These are phyloP conservation scores for Apophysomyces ossiformis DNA, from an alignment of 371 early-diverging fungal genomes.

Conservation along the genomic window DNA sequence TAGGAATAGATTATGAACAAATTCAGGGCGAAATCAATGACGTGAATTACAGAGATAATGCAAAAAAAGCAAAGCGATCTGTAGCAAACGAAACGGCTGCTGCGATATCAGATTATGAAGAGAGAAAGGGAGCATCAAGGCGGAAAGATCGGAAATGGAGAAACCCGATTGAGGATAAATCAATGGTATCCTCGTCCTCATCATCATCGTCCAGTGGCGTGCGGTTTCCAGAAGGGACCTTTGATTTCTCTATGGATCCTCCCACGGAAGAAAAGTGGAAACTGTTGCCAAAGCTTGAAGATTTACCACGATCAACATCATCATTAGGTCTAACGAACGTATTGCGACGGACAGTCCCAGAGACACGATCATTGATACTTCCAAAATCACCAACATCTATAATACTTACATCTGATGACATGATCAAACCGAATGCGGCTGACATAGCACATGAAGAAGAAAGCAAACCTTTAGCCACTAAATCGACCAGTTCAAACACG, in stretches of 20 bases:
- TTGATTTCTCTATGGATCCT: conserved; percentile 23
- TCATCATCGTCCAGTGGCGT: neutral
- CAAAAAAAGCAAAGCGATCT: conserved; percentile 26
- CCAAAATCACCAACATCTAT: neutral
- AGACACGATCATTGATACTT: neutral
- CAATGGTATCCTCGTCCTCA: neutral
- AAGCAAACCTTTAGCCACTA: neutral
- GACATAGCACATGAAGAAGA: neutral
- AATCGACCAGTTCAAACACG: conserved; percentile 5
- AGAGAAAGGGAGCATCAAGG: conserved; percentile 14
- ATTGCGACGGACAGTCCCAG: conserved; percentile 15
- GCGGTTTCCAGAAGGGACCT: conserved; percentile 20
- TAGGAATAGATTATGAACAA: neutral
- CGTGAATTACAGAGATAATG: conserved; percentile 24
- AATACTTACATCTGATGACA: neutral
- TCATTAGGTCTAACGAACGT: conserved; percentile 18
- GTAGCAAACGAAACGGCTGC: neutral
- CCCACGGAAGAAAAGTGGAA: conserved; percentile 16
- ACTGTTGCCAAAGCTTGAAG: conserved; percentile 20
- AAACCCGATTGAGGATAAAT: conserved; percentile 6
- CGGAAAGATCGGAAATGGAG: conserved; percentile 24
- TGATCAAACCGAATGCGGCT: neutral
- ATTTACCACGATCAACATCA: conserved; percentile 17
- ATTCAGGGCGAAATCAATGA: conserved; percentile 5
- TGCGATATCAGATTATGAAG: conserved; percentile 4